phyloP scores from a whole-genome alignment of 768 basidiomycete genomes.

The Kwoniella dejecticola region DNA sequence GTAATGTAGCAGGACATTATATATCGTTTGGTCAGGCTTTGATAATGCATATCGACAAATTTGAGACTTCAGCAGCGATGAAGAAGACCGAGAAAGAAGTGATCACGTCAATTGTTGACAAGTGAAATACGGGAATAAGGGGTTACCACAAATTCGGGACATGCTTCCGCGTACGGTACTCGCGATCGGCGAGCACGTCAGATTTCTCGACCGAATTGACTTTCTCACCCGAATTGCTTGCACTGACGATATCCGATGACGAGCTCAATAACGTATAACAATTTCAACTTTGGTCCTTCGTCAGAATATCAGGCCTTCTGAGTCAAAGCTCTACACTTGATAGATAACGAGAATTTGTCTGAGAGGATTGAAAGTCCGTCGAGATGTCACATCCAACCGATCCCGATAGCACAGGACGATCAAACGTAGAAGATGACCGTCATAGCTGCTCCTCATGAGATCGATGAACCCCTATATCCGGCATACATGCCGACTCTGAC shows the following conservation, averaged over 20 bases:
- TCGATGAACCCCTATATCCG: conserved; percentile 21
- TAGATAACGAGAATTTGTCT: no score
- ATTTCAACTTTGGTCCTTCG: no score
- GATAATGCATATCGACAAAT: background rate
- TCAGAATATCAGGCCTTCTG: no score
- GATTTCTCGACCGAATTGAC: background rate
- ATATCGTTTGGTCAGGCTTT: background rate
- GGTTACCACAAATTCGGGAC: background rate
- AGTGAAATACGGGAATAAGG: background rate
- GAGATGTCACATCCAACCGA: no score
- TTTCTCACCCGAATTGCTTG: no score
- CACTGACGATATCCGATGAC: no score
- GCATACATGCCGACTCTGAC: conserved; percentile 17
- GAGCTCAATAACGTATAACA: no score
- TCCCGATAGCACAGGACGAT: no score
- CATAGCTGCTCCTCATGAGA: conserved; percentile 4
- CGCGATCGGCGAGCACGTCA: background rate
- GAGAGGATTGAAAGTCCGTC: no score
- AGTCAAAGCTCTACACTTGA: no score
- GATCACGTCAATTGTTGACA: conserved; percentile 1
- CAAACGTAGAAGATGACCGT: conserved; percentile 6
- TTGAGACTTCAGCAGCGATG: background rate
- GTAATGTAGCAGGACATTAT: background rate
- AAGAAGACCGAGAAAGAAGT: background rate
- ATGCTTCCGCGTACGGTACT: background rate